Evolutionary conservation across 1,284 basidiomycete genomes (phyloP).

Genomic region (Fomitopsis schrenkii): DNA sequence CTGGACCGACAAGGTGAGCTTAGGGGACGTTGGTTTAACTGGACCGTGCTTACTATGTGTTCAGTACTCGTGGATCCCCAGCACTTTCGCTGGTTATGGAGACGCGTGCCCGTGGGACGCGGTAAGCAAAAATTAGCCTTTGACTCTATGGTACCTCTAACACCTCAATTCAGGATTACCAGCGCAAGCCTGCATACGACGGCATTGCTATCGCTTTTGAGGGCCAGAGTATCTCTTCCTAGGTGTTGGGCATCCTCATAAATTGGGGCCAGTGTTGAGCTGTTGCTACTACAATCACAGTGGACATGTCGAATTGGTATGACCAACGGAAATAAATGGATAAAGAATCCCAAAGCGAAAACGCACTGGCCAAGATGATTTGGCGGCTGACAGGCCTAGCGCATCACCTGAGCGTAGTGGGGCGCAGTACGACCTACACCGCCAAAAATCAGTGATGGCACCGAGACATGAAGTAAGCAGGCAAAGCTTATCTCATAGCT

Average conservation of each 20-base stretch:
- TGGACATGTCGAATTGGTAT: neutral
- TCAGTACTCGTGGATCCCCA: slow-evolving; percentile 33
- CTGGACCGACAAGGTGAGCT: slow-evolving; percentile 36
- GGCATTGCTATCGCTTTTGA: slow-evolving; percentile 17
- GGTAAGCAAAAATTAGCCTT: slow-evolving; percentile 12
- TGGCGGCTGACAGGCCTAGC: too few relatives aligned
- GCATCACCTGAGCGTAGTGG: neutral
- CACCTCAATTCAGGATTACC: slow-evolving; percentile 6
- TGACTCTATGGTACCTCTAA: neutral
- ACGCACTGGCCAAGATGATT: too few relatives aligned
- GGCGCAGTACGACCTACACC: too few relatives aligned
- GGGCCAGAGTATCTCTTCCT: neutral
- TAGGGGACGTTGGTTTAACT: neutral
- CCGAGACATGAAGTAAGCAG: too few relatives aligned
- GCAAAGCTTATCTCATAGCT: too few relatives aligned
- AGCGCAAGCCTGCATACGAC: slow-evolving; percentile 16
- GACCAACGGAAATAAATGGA: too few relatives aligned
- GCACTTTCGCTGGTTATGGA: slow-evolving; percentile 31
- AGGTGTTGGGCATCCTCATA: neutral
- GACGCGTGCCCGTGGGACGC: slow-evolving; percentile 32
- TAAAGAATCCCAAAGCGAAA: too few relatives aligned
- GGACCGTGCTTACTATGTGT: neutral
- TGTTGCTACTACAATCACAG: neutral
- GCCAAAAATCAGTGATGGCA: too few relatives aligned
- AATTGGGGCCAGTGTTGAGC: neutral